Base-by-base conservation (phyloP, 2,329 filamentous ascomycete genomes). In the Didymella pomorum region DNA sequence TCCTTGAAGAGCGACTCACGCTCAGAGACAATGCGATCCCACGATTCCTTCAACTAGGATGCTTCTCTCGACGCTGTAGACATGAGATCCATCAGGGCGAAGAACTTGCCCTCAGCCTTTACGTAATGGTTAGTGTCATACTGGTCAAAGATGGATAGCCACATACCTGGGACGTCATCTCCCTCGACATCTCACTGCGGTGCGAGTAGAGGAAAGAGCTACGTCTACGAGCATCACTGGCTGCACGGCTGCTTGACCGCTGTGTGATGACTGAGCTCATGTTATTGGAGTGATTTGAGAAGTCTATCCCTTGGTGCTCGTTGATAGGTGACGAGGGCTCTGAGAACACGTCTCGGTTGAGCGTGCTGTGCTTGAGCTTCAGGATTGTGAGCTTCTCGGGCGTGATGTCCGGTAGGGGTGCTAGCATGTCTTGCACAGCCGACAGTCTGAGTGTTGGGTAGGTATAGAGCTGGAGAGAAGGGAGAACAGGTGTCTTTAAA, bases 41-140 rank as follows among this genome's bases (percentile, higher is more conserved):
- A 71, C 16, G 60, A 63, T 50, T 71, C 69, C 25, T 71, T 71
- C 11, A 71, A 33, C 0, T 66, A 71, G 4, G 63, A 62, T 28
- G 67, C 67, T 49, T 69, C 64, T 18, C 68, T 60, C 11, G 68
- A 71, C 12, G 67, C 65, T 26, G 58, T 66, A 10, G 68, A 65
- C 61, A 71, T 71, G 11, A 70, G 67, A 16, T 71, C 68, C 61
- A 71, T 69, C 16, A 71, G 44, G n/a, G 68, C 63, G 46, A 71
- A 70, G 56, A 71, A 69, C 47, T 70, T 70, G 11, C 63, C 61
- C 39, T 71, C 66, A 3, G 69, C 67, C 50, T 70, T 4, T 12
- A 25, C 9, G 8, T 1, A 2, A 9, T 14, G 1, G 14, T 52
- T 7, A 58, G 44, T 31, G 10, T 42, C 10, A 3, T 2, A 12